Evolutionary conservation across 139 green algal species (phyloP).

Genomic region (Asterochloris erici): DNA sequence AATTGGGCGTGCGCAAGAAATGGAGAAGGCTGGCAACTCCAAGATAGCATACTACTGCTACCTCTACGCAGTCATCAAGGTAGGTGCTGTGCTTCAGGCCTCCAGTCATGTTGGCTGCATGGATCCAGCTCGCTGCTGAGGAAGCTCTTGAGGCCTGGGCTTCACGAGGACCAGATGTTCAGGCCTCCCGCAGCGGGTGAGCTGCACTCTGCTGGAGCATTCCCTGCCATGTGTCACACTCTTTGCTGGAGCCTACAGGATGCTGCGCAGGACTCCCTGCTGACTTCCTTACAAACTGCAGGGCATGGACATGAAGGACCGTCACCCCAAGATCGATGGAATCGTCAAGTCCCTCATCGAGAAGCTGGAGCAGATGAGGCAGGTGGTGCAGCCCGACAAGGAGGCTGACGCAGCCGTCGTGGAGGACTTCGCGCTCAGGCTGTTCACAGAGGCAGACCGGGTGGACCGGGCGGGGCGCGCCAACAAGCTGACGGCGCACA

Average conservation of each 20-base stretch:
- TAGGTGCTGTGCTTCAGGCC: slow-evolving; percentile 26
- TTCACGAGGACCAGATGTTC: too few species aligned
- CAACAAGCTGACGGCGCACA: slow-evolving; percentile 67
- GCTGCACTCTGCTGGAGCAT: neutral
- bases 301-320: slow-evolving; percentile 54
- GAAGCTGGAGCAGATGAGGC: slow-evolving; percentile 61
- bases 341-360: slow-evolving; percentile 40
- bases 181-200: too few species aligned
- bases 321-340: slow-evolving; percentile 53
- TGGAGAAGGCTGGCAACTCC: slow-evolving; percentile 45
- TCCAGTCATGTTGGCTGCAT: too few species aligned
- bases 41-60: slow-evolving; percentile 81
- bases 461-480: slow-evolving; percentile 60
- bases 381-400: slow-evolving; percentile 27
- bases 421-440: slow-evolving; percentile 68
- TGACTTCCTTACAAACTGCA: slow-evolving; percentile 19
- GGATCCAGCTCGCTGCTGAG: too few species aligned
- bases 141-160: too few species aligned
- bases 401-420: slow-evolving; percentile 40
- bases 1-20: slow-evolving; percentile 1
- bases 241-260: too few species aligned
- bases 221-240: neutral
- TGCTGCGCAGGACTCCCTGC: neutral
- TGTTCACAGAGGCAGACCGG: slow-evolving; percentile 68
- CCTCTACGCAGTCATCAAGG: slow-evolving; percentile 70